A percentile compares a stretch with the other conserved stretches of the same genome.
Evolutionary conservation across 139 green algal genomes (phyloP).

Genomic region (Chlorella vulgaris): DNA sequence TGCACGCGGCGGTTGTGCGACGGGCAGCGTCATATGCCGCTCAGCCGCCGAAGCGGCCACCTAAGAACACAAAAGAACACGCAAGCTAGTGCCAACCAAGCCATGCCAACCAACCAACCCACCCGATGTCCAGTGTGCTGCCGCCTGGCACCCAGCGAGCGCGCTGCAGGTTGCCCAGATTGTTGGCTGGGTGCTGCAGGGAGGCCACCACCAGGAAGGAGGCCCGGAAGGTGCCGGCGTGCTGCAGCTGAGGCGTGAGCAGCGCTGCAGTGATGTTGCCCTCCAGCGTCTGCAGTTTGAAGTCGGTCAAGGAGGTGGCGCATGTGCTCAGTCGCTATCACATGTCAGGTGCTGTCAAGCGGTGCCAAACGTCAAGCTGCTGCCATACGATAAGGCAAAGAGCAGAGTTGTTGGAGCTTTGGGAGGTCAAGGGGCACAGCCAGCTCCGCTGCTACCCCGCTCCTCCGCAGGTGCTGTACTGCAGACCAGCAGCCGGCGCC

Average conservation of each 20-base stretch:
- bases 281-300: conserved; percentile 40
- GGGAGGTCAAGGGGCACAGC: too few species aligned
- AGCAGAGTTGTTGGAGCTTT: too few species aligned
- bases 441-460: too few species aligned
- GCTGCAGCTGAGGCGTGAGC: conserved; percentile 26
- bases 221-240: conserved; percentile 46
- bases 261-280: conserved; percentile 37
- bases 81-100: background rate
- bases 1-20: too few species aligned
- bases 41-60: background rate
- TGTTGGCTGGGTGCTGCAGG: conserved; percentile 44
- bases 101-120: background rate
- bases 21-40: too few species aligned
- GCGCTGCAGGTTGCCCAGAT: conserved; percentile 50
- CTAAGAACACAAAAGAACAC: background rate
- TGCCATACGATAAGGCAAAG: too few species aligned
- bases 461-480: too few species aligned
- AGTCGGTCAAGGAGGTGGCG: too few species aligned
- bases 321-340: too few species aligned
- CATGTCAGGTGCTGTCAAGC: too few species aligned
- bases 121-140: conserved; percentile 57
- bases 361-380: too few species aligned
- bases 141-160: conserved; percentile 39
- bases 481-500: too few species aligned
- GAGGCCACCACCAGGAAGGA: conserved; percentile 51